phyloP scores from a whole-genome alignment of 306 rosid species.

The Medicago arabica region DNA sequence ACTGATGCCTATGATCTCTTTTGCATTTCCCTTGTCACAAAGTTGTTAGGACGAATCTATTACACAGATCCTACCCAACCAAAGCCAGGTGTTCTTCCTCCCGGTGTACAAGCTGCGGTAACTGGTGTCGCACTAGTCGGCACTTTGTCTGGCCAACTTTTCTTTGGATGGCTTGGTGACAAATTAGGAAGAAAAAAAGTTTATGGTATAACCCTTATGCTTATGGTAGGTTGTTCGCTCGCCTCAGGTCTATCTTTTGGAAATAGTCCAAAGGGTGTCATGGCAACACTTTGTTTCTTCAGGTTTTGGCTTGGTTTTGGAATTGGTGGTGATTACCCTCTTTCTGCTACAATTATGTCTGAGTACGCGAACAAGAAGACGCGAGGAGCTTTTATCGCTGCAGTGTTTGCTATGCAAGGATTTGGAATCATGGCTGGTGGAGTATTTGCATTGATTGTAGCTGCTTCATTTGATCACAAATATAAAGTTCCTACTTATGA shows the following conservation, averaged over 20 bases:
- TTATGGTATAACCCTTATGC: slow-evolving; percentile 74
- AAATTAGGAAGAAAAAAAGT: slow-evolving; percentile 80
- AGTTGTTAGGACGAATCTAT: slow-evolving; percentile 71
- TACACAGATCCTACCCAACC: slow-evolving; percentile 35
- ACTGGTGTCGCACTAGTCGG: slow-evolving; percentile 84
- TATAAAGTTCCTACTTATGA: slow-evolving; percentile 60
- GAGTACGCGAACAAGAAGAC: slow-evolving; percentile 93
- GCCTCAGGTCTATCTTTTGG: slow-evolving; percentile 80
- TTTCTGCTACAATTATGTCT: slow-evolving; percentile 94
- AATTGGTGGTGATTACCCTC: slow-evolving; percentile 94
- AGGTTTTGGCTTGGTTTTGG: slow-evolving; percentile 99
- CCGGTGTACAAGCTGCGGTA: slow-evolving; percentile 70
- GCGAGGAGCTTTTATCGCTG: slow-evolving; percentile 89
- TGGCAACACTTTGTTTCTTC: slow-evolving; percentile 77
- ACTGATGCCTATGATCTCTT: slow-evolving; percentile 93
- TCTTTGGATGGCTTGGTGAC: slow-evolving; percentile 99
- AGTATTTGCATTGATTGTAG: slow-evolving; percentile 63
- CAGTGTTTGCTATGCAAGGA: slow-evolving; percentile 95
- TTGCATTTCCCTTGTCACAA: slow-evolving; percentile 83
- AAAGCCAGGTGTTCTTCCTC: slow-evolving; percentile 77
- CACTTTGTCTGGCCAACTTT: slow-evolving; percentile 80
- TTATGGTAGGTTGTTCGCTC: slow-evolving; percentile 76
- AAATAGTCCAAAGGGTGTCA: slow-evolving; percentile 46
- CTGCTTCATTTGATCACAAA: slow-evolving; percentile 56
- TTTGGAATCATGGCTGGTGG: slow-evolving; percentile 89